Evolutionary conservation across 345 rosid species (phyloP).

Genomic region (Acer saccharum): DNA sequence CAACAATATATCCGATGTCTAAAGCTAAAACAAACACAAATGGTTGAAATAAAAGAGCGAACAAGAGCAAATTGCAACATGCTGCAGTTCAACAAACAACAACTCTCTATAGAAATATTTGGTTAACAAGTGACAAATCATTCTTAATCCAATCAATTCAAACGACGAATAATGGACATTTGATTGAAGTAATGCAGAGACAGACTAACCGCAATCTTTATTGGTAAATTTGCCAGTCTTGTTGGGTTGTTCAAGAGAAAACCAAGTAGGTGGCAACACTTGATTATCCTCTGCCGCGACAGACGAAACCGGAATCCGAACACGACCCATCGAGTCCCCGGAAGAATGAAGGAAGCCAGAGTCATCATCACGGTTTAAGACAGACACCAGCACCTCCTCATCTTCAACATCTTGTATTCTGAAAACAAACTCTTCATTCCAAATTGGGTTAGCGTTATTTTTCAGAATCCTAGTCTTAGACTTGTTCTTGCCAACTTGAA

Average conservation of each 20-base stretch:
- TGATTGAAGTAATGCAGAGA: neutral
- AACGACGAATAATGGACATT: neutral
- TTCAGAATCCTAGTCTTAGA: slow-evolving; percentile 57
- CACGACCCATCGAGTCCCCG: slow-evolving; percentile 52
- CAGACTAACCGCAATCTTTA: slow-evolving; percentile 58
- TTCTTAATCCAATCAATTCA: neutral
- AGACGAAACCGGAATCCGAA: slow-evolving; percentile 54
- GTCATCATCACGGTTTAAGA: slow-evolving; percentile 45
- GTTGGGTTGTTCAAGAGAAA: slow-evolving; percentile 47
- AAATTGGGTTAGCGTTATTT: slow-evolving; percentile 48
- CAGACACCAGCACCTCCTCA: slow-evolving; percentile 53
- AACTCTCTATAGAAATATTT: too few species aligned
- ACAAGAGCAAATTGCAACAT: too few species aligned
- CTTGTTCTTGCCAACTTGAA: slow-evolving; percentile 65
- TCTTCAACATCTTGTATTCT: slow-evolving; percentile 36
- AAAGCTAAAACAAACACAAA: too few species aligned
- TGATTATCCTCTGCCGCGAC: slow-evolving; percentile 52
- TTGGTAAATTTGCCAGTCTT: slow-evolving; percentile 46
- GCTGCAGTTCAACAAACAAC: too few species aligned
- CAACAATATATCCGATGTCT: too few species aligned
- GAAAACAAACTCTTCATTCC: slow-evolving; percentile 87
- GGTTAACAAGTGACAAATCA: too few species aligned
- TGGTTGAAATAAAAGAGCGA: too few species aligned
- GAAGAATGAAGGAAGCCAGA: slow-evolving; percentile 43
- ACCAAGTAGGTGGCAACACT: slow-evolving; percentile 82